Evolutionary conservation across 768 basidiomycete genomes (phyloP).

Genomic region (Peribolospora baueri): DNA sequence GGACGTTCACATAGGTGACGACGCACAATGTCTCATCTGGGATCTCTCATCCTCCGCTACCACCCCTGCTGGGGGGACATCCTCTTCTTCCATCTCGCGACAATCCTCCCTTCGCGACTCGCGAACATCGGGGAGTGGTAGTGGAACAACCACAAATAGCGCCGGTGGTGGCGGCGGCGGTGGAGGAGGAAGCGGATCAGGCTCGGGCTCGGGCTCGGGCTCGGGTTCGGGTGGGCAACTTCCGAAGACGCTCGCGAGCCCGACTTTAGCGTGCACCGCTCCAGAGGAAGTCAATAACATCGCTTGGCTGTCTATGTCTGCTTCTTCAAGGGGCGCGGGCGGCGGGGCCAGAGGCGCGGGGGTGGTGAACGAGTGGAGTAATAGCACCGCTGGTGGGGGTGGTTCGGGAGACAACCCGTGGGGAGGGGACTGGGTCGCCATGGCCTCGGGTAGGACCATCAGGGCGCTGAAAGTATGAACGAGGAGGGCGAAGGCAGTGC

Average conservation of each 20-base stretch:
- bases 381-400: neutral
- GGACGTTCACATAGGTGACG: slow-evolving; percentile 38
- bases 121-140: neutral
- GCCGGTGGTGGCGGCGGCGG: neutral
- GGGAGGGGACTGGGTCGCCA: slow-evolving; percentile 49
- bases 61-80: slow-evolving; percentile 18
- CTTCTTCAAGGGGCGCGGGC: neutral
- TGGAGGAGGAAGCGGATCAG: slow-evolving; percentile 2
- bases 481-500: too few species aligned
- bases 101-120: neutral
- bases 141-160: neutral
- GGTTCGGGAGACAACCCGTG: neutral
- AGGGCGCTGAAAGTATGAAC: neutral
- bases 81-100: slow-evolving; percentile 1
- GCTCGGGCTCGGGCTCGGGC: neutral
- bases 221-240: neutral
- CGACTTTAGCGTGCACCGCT: slow-evolving; percentile 62
- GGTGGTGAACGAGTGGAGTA: neutral
- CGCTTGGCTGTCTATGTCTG: slow-evolving; percentile 30
- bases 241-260: slow-evolving; percentile 38
- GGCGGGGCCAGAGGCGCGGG: neutral
- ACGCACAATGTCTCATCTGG: slow-evolving; percentile 83
- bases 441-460: slow-evolving; percentile 57
- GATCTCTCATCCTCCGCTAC: slow-evolving; percentile 43
- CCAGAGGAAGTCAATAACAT: slow-evolving; percentile 53